phyloP scores from a whole-genome alignment of 208 protist species.

The Trypanosoma melophagium region DNA sequence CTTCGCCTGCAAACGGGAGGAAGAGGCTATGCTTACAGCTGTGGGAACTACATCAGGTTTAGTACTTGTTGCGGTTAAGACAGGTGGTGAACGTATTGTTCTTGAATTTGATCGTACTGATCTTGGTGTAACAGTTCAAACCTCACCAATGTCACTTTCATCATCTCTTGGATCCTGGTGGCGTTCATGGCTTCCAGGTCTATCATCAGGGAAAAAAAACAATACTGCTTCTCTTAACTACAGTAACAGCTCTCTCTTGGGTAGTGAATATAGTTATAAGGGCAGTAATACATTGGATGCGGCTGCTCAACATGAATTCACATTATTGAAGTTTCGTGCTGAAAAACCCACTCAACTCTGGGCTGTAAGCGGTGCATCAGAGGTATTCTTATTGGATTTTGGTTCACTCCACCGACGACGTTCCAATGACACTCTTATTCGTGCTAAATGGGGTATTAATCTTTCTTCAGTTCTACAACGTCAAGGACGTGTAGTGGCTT shows the following conservation, averaged over 20 bases:
- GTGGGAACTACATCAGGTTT: slow-evolving; percentile 56
- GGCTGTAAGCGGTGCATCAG: slow-evolving; percentile 45
- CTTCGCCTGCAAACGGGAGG: slow-evolving; percentile 62
- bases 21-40: slow-evolving; percentile 44
- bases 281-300: slow-evolving; percentile 3
- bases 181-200: slow-evolving; percentile 22
- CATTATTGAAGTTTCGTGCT: slow-evolving; percentile 45
- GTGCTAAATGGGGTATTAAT: slow-evolving; percentile 58
- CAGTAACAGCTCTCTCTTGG: neutral
- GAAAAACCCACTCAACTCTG: slow-evolving; percentile 47
- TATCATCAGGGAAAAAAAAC: slow-evolving; percentile 9
- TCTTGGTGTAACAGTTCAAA: slow-evolving; percentile 13
- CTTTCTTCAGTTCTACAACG: slow-evolving; percentile 46
- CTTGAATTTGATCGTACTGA: slow-evolving; percentile 43
- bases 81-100: slow-evolving; percentile 55
- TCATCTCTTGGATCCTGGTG: slow-evolving; percentile 22
- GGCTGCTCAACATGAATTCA: slow-evolving; percentile 35
- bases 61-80: slow-evolving; percentile 66
- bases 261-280: slow-evolving; percentile 10
- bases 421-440: slow-evolving; percentile 9
- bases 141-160: slow-evolving; percentile 23
- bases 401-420: slow-evolving; percentile 6
- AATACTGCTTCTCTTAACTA: slow-evolving; percentile 4
- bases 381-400: slow-evolving; percentile 62
- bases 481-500: slow-evolving; percentile 37